Base-by-base conservation (phyloP, 345 rosid species). In the Pugionium dolabratum region DNA sequence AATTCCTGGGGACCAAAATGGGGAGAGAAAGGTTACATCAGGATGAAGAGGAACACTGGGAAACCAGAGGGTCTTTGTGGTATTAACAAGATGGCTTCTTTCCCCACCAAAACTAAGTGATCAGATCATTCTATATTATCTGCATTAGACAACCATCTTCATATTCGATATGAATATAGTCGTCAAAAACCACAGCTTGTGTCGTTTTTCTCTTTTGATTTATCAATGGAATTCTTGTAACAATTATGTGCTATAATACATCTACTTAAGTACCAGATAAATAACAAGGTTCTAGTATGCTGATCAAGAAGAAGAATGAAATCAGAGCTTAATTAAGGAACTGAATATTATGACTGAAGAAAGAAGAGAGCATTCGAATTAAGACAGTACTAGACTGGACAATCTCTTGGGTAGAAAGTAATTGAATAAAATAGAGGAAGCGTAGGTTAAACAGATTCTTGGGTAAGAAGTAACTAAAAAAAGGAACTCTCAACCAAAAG, bases 1-100 rank as follows among this genome's bases (percentile, higher is more conserved):
- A 79, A 80, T 33, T 83, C 83, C 4, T 81, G 79, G 85, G 85
- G 82, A 49, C 33, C 83, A 6, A 66, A 54, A 45, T 77, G 82
- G 82, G 83, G 82, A 36, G 81, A 75, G 41, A 69, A 60, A 26
- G 82, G 85, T 1, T 77, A 45, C 72, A 60, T 75, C 27, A 55
- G 81, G 61, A 72, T 82, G 77, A 69, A 67, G 74, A 78, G 80
- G 56, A 76, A 68, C 59, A 79, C 76, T 26, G 65, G 79, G 9
- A 73, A 69, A 46, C 40, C 40, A 36, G 40, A 36, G 40, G 40
- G 40, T 36, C 40, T 36, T 6, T 36, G 86, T 63, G 40, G 40
- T 1, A 36, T 36, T 7, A 36, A 36, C 40, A 36, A 36, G 40
- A 36, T 36, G 40, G 40, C 40, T 36, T 36, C 84, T 9, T 72